Conservation (phyloP, 1,284 basidiomycete species). For the Microbotryum lychnidis-dioicae region DNA sequence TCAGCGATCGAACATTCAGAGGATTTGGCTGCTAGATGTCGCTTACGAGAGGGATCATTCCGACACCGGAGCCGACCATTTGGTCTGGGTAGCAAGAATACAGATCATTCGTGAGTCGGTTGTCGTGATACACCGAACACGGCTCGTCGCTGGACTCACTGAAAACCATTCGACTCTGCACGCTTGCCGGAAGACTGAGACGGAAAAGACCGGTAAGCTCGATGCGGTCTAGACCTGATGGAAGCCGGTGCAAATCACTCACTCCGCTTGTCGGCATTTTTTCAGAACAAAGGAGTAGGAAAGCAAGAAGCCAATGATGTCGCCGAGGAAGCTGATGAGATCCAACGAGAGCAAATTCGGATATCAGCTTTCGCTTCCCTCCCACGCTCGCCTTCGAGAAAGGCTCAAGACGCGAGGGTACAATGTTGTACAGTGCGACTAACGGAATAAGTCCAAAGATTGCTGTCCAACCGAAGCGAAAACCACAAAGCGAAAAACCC, state of each 20-base stretch:
- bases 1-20: too few species aligned
- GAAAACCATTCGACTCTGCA: too few species aligned
- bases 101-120: too few species aligned
- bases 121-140: too few species aligned
- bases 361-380: too few species aligned
- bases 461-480: conserved; percentile 18
- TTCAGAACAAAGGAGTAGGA: conserved; percentile 29
- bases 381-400: too few species aligned
- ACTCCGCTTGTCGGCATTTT: conserved; percentile 30
- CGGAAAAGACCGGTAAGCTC: too few species aligned
- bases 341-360: conserved; percentile 7
- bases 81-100: background rate
- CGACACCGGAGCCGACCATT: background rate
- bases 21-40: too few species aligned
- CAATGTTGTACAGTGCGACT: background rate
- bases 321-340: conserved; percentile 26
- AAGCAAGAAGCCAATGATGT: conserved; percentile 30
- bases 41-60: conserved; percentile 1
- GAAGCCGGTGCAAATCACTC: background rate
- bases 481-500: conserved; percentile 61
- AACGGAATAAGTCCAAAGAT: conserved; percentile 20
- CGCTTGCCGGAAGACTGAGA: too few species aligned
- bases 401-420: too few species aligned
- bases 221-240: too few species aligned
- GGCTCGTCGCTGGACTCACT: too few species aligned